Base-by-base conservation (phyloP, 352 stramenopile species). In the Plasmopara muralis region DNA sequence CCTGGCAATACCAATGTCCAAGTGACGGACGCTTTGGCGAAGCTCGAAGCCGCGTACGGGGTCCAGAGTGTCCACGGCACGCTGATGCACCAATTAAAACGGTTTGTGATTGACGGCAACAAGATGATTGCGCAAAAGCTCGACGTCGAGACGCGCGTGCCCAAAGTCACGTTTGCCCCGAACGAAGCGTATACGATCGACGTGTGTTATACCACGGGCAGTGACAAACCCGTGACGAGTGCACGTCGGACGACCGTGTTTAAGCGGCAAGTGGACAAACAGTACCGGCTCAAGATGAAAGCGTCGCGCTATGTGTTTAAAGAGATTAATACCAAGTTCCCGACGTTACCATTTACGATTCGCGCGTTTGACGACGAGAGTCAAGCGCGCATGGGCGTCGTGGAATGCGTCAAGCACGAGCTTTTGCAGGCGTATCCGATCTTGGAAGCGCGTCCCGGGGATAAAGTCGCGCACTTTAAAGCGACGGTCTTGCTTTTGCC, bases 21-120 rank as follows among this genome's bases (percentile, higher is more conserved):
- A 72, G 94, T 95, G 20, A 99, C 97, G 9, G 83, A 97, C 55
- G 91, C 93, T 28, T 81, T 99, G 7, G 88, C 88, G 37, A 94
- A 95, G 57, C 87, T 99, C 4, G 95, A 97, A 35, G 80, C 89
- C 34, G 68, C 82, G 13, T 99, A 98, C 70, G 95, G 89, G 46
- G 97, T 99, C 55, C 98, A 97, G 62, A 85, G 93, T 43, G 81
- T 99, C 57, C 85, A 97, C 53, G 97, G 96, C 33, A 98, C 97
- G 53, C 77, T 98, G 52, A 99, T 99, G 96, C 97, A 99, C 74
- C 97, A 99, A 82, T 96, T 99, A 70, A 99, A 99, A 77, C 92
- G 94, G 57, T 97, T 93, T 57, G 94, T 99, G 12, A 97, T 99
- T 57, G 96, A 99, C 68, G 97, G 95, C 52, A 98, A 97, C 66